phyloP scores from a whole-genome alignment of 1,284 basidiomycete species.

The Austroboletus niveus region DNA sequence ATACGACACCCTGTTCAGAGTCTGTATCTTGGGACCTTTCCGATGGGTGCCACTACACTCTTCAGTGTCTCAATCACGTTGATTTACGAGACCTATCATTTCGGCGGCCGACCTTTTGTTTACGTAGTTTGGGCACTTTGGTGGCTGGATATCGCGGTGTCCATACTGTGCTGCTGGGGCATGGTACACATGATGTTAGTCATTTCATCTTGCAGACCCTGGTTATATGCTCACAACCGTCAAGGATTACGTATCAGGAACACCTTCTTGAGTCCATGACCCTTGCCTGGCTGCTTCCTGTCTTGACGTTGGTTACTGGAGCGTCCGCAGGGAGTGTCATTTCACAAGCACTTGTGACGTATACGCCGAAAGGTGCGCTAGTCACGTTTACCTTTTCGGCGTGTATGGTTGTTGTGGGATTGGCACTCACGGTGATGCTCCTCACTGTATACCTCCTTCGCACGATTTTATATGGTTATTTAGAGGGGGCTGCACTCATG shows the following conservation, averaged over 20 bases:
- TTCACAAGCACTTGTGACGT: constrained; percentile 44
- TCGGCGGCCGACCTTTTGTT: constrained; percentile 57
- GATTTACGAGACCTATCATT: constrained; percentile 40
- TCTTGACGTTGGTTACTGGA: constrained; percentile 69
- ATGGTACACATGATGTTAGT: constrained; percentile 65
- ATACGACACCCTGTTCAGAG: constrained; percentile 62
- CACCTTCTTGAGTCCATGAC: constrained; percentile 58
- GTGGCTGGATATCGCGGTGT: constrained; percentile 68
- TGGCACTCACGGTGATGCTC: constrained; percentile 55
- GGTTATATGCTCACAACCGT: constrained; percentile 5
- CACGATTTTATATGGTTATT: constrained; percentile 47
- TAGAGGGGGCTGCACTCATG: constrained; percentile 47
- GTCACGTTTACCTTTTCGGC: constrained; percentile 52
- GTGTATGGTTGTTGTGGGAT: constrained; percentile 56
- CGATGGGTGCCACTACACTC: constrained; percentile 72
- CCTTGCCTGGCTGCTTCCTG: constrained; percentile 66
- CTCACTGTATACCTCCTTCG: constrained; percentile 50
- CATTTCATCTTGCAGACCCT: neutral
- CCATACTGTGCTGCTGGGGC: constrained; percentile 60
- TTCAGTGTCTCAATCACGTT: constrained; percentile 49
- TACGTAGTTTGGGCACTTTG: constrained; percentile 69
- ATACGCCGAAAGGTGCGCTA: constrained; percentile 49
- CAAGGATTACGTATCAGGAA: constrained; percentile 60
- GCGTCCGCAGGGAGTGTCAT: constrained; percentile 65
- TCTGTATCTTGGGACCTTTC: constrained; percentile 66